Percentiles rank a stretch among this genome's conserved stretches.
Conservation (phyloP, 768 basidiomycete species). For the Phanerochaete carnosa region DNA sequence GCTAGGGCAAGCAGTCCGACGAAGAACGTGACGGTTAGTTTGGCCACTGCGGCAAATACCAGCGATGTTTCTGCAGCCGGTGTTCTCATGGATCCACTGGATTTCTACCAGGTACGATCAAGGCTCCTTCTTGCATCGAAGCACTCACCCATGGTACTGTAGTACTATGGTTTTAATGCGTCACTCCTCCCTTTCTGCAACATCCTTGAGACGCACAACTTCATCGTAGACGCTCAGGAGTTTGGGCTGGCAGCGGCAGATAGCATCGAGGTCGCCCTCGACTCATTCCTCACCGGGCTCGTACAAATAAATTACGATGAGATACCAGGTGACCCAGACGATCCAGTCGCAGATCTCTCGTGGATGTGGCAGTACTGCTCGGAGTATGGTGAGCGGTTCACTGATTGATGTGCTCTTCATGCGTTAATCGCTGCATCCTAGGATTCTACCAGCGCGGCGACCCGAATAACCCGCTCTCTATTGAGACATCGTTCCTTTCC, state of each 20-base stretch:
- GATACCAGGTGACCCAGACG: conserved; percentile 37
- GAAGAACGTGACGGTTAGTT: conserved; percentile 34
- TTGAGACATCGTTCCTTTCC: conserved; percentile 45
- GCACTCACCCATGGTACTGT: neutral
- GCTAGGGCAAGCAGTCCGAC: conserved; percentile 41
- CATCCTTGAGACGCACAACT: conserved; percentile 42
- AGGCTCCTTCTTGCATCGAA: neutral
- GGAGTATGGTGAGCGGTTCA: conserved; percentile 36
- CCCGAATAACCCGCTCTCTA: conserved; percentile 40
- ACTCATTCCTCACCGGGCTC: conserved; percentile 40
- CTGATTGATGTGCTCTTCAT: neutral
- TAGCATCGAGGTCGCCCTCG: conserved; percentile 34
- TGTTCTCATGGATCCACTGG: conserved; percentile 46
- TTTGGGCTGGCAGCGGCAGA: conserved; percentile 33
- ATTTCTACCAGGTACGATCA: conserved; percentile 42
- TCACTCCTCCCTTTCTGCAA: conserved; percentile 48
- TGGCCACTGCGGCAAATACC: conserved; percentile 28
- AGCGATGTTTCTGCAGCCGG: conserved; percentile 38
- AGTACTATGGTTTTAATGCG: conserved; percentile 47
- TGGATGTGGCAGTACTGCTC: conserved; percentile 57
- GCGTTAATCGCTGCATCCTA: conserved; percentile 6
- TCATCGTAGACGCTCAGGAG: conserved; percentile 34
- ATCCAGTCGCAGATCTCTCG: conserved; percentile 40
- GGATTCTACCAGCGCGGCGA: conserved; percentile 49
- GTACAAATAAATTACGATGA: conserved; percentile 45